A percentile compares a stretch with the other conserved stretches of the same genome.
These are phyloP conservation scores for Adenanthera pavonina DNA, from an alignment of 306 rosid species.

Conservation along the genomic window DNA sequence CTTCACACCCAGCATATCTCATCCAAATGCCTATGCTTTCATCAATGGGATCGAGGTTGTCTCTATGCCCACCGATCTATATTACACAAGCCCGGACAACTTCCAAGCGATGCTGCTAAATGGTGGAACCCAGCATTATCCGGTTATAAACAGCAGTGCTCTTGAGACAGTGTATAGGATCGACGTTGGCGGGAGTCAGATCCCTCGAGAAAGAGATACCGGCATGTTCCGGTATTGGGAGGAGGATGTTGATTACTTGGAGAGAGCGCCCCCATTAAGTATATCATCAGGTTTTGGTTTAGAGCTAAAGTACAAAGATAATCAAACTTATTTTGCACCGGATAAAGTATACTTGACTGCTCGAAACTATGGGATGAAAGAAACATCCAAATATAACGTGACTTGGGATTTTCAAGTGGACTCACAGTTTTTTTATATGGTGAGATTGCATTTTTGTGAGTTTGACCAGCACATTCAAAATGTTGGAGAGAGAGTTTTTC, in stretches of 20 bases:
- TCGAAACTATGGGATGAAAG: neutral
- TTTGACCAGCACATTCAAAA: neutral
- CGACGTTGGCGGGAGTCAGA: neutral
- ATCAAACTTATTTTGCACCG: neutral
- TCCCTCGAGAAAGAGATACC: neutral
- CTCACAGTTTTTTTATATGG: neutral
- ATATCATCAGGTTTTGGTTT: neutral
- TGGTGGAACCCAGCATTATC: neutral
- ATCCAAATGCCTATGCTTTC: slow-evolving; percentile 44
- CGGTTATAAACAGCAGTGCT: neutral
- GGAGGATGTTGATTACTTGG: neutral
- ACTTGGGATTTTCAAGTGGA: slow-evolving; percentile 12
- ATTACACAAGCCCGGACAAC: neutral
- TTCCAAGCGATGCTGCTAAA: neutral
- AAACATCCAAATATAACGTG: neutral
- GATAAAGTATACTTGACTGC: neutral
- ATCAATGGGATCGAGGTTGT: slow-evolving; percentile 64
- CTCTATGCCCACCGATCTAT: slow-evolving; percentile 47
- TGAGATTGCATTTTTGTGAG: slow-evolving; percentile 27
- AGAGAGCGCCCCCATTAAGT: neutral
- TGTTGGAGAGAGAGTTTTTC: neutral
- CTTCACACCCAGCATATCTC: slow-evolving; percentile 44
- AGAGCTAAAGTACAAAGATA: neutral
- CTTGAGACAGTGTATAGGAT: slow-evolving; percentile 22
- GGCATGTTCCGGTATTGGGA: slow-evolving; percentile 40